These are phyloP conservation scores for Fusarium sp. DNA, from an alignment of 2,329 filamentous ascomycete species.

Conservation along the genomic window DNA sequence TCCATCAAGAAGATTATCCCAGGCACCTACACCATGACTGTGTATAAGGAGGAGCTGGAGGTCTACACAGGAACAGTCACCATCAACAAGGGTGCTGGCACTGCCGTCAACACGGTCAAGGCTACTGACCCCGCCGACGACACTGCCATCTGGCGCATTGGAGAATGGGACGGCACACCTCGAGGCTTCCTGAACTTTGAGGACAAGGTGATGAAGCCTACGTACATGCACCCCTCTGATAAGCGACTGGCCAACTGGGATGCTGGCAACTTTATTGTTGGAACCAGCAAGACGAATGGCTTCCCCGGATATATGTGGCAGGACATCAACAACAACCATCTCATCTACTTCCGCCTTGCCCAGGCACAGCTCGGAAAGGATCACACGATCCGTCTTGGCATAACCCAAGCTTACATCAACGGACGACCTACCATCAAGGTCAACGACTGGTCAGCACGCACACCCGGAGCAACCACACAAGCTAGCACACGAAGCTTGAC, in stretches of 20 bases:
- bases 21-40: slow-evolving; percentile 49
- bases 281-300: slow-evolving; percentile 48
- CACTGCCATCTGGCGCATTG: slow-evolving; percentile 51
- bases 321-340: slow-evolving; percentile 55
- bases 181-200: slow-evolving; percentile 52
- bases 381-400: slow-evolving; percentile 47
- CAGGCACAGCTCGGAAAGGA: slow-evolving; percentile 44
- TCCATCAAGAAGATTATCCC: slow-evolving; percentile 48
- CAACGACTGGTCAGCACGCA: slow-evolving; percentile 46
- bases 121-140: slow-evolving; percentile 49
- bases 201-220: slow-evolving; percentile 55
- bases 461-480: slow-evolving; percentile 46
- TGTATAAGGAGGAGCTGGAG: slow-evolving; percentile 52
- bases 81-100: slow-evolving; percentile 46
- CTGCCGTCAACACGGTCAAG: slow-evolving; percentile 47
- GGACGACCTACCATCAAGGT: slow-evolving; percentile 48
- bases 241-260: slow-evolving; percentile 48
- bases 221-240: slow-evolving; percentile 56
- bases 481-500: slow-evolving; percentile 49
- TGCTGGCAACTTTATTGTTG: slow-evolving; percentile 51
- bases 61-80: slow-evolving; percentile 45
- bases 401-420: slow-evolving; percentile 49
- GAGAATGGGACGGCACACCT: slow-evolving; percentile 53
- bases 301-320: slow-evolving; percentile 59
- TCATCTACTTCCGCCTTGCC: slow-evolving; percentile 54